These are phyloP conservation scores for Brassica balearica DNA, from an alignment of 441 rosid species.

Conservation along the genomic window DNA sequence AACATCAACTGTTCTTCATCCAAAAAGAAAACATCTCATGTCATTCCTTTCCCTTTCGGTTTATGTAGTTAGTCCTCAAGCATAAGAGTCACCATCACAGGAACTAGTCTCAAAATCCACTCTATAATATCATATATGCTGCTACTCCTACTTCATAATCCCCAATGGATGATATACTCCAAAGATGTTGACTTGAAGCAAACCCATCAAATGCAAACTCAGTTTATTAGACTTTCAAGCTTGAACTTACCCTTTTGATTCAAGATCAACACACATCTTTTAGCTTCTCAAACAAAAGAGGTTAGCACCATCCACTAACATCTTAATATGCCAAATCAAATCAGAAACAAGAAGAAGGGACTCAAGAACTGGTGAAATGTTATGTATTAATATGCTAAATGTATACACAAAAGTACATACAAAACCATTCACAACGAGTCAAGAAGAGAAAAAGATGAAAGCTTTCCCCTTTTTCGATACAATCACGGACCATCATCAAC, in stretches of 20 bases:
- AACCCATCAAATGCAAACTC: conserved; percentile 12
- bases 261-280: conserved; percentile 4
- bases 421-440: conserved; percentile 37
- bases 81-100: not conserved
- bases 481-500: conserved; percentile 42
- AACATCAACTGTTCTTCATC: too few species aligned
- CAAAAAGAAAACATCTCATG: too few species aligned
- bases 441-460: conserved; percentile 26
- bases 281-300: not conserved
- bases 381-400: conserved; percentile 28
- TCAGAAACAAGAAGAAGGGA: not conserved
- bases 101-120: not conserved
- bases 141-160: not conserved
- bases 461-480: conserved; percentile 38
- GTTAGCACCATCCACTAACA: not conserved
- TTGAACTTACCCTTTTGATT: not conserved
- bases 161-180: not conserved
- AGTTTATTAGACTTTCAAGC: not conserved
- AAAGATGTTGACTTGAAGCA: conserved; percentile 14
- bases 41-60: too few species aligned
- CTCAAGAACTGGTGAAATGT: conserved; percentile 18
- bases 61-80: too few species aligned
- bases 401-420: conserved; percentile 43
- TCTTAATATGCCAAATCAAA: not conserved
- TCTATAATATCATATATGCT: not conserved